Percentiles rank a stretch among this genome's conserved stretches.
Conservation (phyloP, 208 protist genomes). For the Balamuthia mandrillaris region DNA sequence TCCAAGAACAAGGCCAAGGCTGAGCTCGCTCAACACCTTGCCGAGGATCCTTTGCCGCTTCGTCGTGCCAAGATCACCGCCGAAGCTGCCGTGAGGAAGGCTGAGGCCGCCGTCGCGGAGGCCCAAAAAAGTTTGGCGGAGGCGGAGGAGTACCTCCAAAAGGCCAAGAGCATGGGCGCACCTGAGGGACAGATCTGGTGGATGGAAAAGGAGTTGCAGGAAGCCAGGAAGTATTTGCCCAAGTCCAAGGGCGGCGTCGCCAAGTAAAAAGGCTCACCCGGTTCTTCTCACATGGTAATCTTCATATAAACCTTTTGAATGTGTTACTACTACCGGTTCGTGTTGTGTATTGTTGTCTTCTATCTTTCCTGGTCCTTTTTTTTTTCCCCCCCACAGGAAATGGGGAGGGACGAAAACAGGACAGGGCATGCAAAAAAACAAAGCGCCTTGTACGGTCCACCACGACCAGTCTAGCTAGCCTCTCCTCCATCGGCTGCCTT, state of each 20-base stretch:
- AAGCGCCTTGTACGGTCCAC: too few relatives aligned
- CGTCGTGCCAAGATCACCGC: constrained; percentile 14
- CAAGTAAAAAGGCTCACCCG: background rate
- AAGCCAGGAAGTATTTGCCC: background rate
- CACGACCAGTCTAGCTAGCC: too few relatives aligned
- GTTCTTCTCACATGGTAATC: too few relatives aligned
- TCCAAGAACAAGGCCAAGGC: constrained; percentile 4
- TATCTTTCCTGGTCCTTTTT: too few relatives aligned
- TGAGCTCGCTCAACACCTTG: constrained; percentile 29
- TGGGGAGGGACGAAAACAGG: too few relatives aligned
- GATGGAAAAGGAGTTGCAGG: background rate
- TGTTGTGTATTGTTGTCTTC: too few relatives aligned
- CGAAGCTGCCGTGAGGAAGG: constrained; percentile 27
- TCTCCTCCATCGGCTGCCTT: too few relatives aligned
- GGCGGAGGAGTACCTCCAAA: background rate
- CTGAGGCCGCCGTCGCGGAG: too few relatives aligned
- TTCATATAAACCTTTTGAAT: too few relatives aligned
- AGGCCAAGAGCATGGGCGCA: background rate
- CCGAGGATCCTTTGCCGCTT: constrained; percentile 14
- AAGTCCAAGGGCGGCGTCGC: background rate
- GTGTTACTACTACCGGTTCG: too few relatives aligned
- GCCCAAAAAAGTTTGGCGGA: background rate
- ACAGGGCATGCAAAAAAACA: too few relatives aligned
- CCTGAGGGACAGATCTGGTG: background rate
- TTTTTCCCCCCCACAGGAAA: too few relatives aligned